Evolutionary conservation across 2,329 filamentous ascomycete species (phyloP).

Genomic region (Seiridium unicorne): DNA sequence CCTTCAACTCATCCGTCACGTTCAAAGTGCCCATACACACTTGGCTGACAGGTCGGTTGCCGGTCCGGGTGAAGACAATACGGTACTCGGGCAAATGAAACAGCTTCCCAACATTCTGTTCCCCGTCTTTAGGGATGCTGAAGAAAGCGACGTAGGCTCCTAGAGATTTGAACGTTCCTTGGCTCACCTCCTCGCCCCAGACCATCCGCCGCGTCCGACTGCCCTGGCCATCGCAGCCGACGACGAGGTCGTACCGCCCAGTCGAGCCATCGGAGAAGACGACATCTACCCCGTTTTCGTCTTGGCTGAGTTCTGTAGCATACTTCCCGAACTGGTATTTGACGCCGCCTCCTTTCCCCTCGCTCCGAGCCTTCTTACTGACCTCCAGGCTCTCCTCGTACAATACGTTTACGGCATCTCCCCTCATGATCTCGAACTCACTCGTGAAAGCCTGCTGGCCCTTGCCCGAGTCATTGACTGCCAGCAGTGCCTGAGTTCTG

Average conservation of each 20-base stretch:
- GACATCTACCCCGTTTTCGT: slow-evolving; percentile 27
- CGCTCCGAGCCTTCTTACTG: slow-evolving; percentile 13
- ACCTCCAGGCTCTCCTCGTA: slow-evolving; percentile 36
- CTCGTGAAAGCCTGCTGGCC: slow-evolving; percentile 45
- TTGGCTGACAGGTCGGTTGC: slow-evolving; percentile 29
- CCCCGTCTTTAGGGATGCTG: slow-evolving; percentile 30
- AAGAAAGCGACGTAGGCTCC: slow-evolving; percentile 37
- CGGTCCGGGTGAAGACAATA: slow-evolving; percentile 35
- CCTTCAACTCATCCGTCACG: slow-evolving; percentile 6
- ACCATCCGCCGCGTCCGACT: slow-evolving; percentile 44
- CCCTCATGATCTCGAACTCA: slow-evolving; percentile 61
- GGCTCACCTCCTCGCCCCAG: slow-evolving; percentile 24
- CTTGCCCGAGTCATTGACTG: slow-evolving; percentile 36
- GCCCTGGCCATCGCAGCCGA: slow-evolving; percentile 54
- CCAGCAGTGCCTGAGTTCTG: slow-evolving; percentile 35
- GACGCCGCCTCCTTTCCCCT: slow-evolving; percentile 21
- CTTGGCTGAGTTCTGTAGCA: slow-evolving; percentile 26
- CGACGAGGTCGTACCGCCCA: slow-evolving; percentile 47
- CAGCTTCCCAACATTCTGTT: slow-evolving; percentile 26
- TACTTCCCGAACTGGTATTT: slow-evolving; percentile 30
- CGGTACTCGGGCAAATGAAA: slow-evolving; percentile 35
- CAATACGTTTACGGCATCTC: slow-evolving; percentile 50
- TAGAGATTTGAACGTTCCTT: slow-evolving; percentile 24
- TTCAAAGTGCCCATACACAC: slow-evolving; percentile 31
- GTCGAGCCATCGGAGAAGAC: slow-evolving; percentile 42